Evolutionary conservation across 2,329 filamentous ascomycete genomes (phyloP), one percentile per base, ranked within the genome.

Genomic region (Phyllachora maydis): DNA sequence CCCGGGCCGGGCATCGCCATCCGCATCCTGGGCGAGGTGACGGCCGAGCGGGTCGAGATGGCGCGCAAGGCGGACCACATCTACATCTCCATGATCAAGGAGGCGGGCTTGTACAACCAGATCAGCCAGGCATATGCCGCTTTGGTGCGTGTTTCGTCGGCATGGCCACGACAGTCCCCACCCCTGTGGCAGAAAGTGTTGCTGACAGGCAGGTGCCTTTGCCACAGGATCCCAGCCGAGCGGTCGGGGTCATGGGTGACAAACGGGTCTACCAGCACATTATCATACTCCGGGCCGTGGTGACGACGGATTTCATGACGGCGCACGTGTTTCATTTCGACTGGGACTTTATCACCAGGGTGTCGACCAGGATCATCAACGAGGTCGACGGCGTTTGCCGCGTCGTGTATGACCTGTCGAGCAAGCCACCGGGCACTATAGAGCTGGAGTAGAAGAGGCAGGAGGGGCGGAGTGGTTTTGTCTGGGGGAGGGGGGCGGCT

Each of bases 11-110:
- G 50, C 24, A 67, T 90, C 30, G 79, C 65, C 9, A 76, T 88
- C 34, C 63, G 78, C 25, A 73, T 92, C 29, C 54, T 92, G 1
- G 83, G 83, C 17, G 82, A 90, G 35, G 71, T 92, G 9, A 91
- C 78, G 2, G 60, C 58, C 3, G 75, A 83, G 41, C 65, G 74
- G 19, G 73, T 92, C 10, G 65, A 67, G 26, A 88, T 91, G 32
- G 78, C 68, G 3, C 54, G 77, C n/a, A 56, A 75, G 41, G 77
- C 76, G 2, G 78, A 83, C 38, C 41, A 66, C 39, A 83, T 85
- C 39, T 83, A 77, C 50, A 81, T 83, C 35, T 58, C 60, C 31
- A 69, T 72, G 59, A 83, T 85, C 49, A 58, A 54, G 37, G 62
- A 65, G 26, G 72, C 72, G 0, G 76, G 75, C 8, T 46, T 82